These are phyloP conservation scores for Euphrasia confusa DNA, from an alignment of 257 asterid genomes.

Conservation along the genomic window DNA sequence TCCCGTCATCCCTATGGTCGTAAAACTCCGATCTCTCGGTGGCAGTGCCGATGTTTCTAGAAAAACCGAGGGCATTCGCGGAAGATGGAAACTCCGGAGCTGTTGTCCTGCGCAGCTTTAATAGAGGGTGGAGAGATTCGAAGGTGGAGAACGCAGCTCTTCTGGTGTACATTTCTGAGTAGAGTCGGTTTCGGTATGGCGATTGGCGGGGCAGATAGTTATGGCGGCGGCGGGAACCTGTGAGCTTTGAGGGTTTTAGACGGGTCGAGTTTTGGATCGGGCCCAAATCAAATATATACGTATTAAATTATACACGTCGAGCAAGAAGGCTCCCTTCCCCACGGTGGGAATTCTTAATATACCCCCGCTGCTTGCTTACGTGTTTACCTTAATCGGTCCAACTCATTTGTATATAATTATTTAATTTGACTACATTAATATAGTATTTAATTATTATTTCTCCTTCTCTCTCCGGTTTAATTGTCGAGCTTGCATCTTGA, in stretches of 20 bases:
- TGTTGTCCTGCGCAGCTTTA: constrained; percentile 43
- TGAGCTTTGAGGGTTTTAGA: not conserved
- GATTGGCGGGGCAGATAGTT: not conserved
- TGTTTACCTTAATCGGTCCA: no score
- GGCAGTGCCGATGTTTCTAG: constrained; percentile 37
- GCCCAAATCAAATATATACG: no score
- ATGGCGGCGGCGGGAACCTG: not conserved
- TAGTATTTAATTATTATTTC: no score
- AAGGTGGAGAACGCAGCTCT: constrained; percentile 34
- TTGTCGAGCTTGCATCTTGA: no score
- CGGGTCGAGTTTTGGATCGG: not conserved
- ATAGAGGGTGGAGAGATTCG: constrained; percentile 31
- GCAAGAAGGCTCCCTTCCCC: no score
- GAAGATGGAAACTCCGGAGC: constrained; percentile 8
- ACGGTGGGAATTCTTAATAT: no score
- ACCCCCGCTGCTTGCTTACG: no score
- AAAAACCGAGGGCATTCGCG: constrained; percentile 21
- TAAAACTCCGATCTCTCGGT: constrained; percentile 40
- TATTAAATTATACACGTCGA: no score
- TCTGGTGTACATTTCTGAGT: constrained; percentile 42
- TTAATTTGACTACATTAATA: no score
- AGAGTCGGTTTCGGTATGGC: constrained; percentile 8
- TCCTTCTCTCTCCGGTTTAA: no score
- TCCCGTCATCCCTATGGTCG: constrained; percentile 27
- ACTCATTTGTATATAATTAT: no score